A percentile compares a stretch with the other conserved stretches of the same genome.
Evolutionary conservation across 768 basidiomycete genomes (phyloP).

Genomic region (Hypholoma sublateritium): DNA sequence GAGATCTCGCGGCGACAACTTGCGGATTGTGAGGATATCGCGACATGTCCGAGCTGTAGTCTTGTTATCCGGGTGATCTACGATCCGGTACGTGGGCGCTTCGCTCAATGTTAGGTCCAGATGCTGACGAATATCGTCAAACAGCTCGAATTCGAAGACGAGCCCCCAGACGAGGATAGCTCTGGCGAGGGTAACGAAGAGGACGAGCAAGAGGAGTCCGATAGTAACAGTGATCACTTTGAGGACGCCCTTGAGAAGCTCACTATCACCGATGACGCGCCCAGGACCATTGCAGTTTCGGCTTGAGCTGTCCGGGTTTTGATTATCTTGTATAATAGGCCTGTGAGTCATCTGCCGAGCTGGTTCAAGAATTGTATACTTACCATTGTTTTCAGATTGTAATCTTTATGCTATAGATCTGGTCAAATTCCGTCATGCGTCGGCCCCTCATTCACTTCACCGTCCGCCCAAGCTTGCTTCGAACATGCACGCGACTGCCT

Average conservation of each 20-base stretch:
- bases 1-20: slow-evolving; percentile 89
- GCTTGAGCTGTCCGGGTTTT: background rate
- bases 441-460: too few relatives aligned
- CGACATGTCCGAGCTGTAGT: slow-evolving; percentile 95
- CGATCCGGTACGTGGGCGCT: slow-evolving; percentile 74
- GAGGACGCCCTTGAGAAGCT: slow-evolving; percentile 71
- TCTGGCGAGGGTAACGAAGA: slow-evolving; percentile 40
- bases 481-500: too few relatives aligned
- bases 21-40: slow-evolving; percentile 88
- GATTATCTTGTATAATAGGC: background rate
- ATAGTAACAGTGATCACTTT: slow-evolving; percentile 47
- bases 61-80: slow-evolving; percentile 90
- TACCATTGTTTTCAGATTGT: background rate
- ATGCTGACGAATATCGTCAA: slow-evolving; percentile 3
- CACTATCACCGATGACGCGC: slow-evolving; percentile 38
- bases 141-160: slow-evolving; percentile 85
- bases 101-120: slow-evolving; percentile 8
- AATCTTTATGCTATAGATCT: background rate
- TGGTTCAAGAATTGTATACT: background rate
- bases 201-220: slow-evolving; percentile 35
- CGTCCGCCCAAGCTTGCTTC: too few relatives aligned
- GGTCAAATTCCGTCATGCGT: background rate
- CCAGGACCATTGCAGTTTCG: slow-evolving; percentile 9
- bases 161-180: slow-evolving; percentile 55
- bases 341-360: background rate